These are phyloP conservation scores for Myriosclerotinia curreyana DNA, from an alignment of 2,329 filamentous ascomycete species.

Conservation along the genomic window DNA sequence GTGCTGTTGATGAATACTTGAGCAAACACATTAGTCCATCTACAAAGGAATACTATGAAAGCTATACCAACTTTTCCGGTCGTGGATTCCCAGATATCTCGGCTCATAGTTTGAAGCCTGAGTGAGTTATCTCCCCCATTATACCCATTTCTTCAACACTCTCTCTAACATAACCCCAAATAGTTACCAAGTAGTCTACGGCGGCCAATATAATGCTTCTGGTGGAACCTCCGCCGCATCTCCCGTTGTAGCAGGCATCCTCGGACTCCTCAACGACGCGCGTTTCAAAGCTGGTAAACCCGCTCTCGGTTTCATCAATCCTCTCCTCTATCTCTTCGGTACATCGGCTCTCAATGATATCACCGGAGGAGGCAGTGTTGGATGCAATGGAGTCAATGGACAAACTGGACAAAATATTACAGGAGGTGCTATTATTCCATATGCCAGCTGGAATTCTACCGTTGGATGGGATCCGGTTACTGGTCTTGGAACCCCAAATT, in stretches of 20 bases:
- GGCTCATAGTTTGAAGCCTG: slow-evolving; percentile 35
- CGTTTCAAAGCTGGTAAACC: slow-evolving; percentile 49
- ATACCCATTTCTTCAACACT: neutral
- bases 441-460: slow-evolving; percentile 33
- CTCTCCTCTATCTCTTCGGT: slow-evolving; percentile 40
- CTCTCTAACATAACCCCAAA: neutral
- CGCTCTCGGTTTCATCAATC: slow-evolving; percentile 44
- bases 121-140: slow-evolving; percentile 17
- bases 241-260: slow-evolving; percentile 54
- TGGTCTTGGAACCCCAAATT: slow-evolving; percentile 40
- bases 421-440: slow-evolving; percentile 27
- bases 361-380: slow-evolving; percentile 39
- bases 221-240: slow-evolving; percentile 53
- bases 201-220: slow-evolving; percentile 35
- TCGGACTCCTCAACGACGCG: slow-evolving; percentile 61
- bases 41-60: slow-evolving; percentile 47
- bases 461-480: slow-evolving; percentile 42
- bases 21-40: slow-evolving; percentile 28
- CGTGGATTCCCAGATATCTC: slow-evolving; percentile 52
- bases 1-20: slow-evolving; percentile 45
- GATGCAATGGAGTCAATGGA: slow-evolving; percentile 38
- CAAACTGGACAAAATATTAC: slow-evolving; percentile 20
- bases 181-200: slow-evolving; percentile 26
- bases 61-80: slow-evolving; percentile 46
- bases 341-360: slow-evolving; percentile 42